These are phyloP conservation scores for Aspergillus carbonarius DNA, from an alignment of 2,329 filamentous ascomycete genomes.

Conservation along the genomic window DNA sequence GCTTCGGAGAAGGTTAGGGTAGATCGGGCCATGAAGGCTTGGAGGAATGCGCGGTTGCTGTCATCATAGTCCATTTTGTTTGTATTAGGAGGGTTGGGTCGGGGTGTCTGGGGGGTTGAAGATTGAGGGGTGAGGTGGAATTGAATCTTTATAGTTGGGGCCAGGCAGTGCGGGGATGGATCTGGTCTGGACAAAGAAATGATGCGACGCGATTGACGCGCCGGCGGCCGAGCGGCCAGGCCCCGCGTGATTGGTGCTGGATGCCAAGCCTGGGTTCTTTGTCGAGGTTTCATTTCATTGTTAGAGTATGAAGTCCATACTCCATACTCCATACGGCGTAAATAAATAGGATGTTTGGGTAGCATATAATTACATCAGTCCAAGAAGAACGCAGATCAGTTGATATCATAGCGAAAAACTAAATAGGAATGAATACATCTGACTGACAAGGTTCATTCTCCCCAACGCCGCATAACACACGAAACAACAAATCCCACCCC, in stretches of 20 bases:
- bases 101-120: too few relatives aligned
- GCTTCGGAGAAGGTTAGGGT: constrained; percentile 74
- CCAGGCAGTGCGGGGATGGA: background rate
- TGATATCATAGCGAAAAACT: constrained; percentile 30
- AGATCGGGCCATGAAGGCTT: constrained; percentile 78
- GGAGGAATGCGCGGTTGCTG: constrained; percentile 82
- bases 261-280: constrained; percentile 14
- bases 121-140: too few relatives aligned
- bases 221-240: background rate
- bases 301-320: too few relatives aligned
- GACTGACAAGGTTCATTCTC: constrained; percentile 16
- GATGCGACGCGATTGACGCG: constrained; percentile 13
- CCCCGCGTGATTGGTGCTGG: background rate
- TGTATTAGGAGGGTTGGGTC: background rate
- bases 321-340: background rate
- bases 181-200: background rate
- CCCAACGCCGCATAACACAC: constrained; percentile 20
- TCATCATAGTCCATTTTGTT: constrained; percentile 53
- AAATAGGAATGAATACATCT: constrained; percentile 14
- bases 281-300: background rate
- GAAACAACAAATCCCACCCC: constrained; percentile 12
- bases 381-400: constrained; percentile 12
- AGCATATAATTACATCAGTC: too few relatives aligned
- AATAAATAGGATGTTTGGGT: too few relatives aligned
- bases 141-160: background rate